Conservation (phyloP, 441 rosid species). For the Adansonia madagascariensis region DNA sequence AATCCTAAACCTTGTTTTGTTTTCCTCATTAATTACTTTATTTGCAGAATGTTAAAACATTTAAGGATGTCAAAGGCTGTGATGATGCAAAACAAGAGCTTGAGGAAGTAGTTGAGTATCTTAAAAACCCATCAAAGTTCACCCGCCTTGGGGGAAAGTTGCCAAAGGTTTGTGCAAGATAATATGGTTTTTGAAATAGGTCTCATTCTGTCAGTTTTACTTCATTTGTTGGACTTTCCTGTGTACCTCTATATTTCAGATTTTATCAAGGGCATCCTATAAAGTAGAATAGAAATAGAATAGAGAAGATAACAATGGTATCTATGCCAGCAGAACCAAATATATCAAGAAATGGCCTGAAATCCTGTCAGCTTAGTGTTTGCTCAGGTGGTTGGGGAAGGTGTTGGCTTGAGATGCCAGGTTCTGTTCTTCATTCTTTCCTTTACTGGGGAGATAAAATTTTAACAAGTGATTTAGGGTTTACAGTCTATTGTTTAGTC, state of each 20-base stretch:
- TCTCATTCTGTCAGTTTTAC: constrained; percentile 22
- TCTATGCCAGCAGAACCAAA: constrained; percentile 1
- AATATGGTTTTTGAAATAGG: constrained; percentile 14
- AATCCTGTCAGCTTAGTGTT: constrained; percentile 11
- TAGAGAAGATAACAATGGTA: background rate
- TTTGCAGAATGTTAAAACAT: constrained; percentile 91
- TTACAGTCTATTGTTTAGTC: background rate
- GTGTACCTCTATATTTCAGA: background rate
- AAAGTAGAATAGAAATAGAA: background rate
- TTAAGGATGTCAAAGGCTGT: constrained; percentile 99
- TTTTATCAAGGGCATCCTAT: background rate
- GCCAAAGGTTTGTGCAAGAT: constrained; percentile 75
- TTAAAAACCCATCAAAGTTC: constrained; percentile 89
- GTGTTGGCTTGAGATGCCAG: constrained; percentile 5
- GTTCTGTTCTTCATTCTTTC: constrained; percentile 9
- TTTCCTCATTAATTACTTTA: constrained; percentile 34
- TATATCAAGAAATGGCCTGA: constrained; percentile 16
- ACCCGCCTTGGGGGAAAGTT: constrained; percentile 98
- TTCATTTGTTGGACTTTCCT: constrained; percentile 18
- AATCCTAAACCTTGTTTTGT: background rate
- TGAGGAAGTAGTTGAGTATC: constrained; percentile 97
- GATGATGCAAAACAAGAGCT: constrained; percentile 99
- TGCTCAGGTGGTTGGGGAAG: constrained; percentile 8
- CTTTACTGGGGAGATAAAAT: constrained; percentile 2
- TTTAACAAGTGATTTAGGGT: background rate